Conservation (phyloP, 306 rosid genomes). For the Castanea sativa region DNA sequence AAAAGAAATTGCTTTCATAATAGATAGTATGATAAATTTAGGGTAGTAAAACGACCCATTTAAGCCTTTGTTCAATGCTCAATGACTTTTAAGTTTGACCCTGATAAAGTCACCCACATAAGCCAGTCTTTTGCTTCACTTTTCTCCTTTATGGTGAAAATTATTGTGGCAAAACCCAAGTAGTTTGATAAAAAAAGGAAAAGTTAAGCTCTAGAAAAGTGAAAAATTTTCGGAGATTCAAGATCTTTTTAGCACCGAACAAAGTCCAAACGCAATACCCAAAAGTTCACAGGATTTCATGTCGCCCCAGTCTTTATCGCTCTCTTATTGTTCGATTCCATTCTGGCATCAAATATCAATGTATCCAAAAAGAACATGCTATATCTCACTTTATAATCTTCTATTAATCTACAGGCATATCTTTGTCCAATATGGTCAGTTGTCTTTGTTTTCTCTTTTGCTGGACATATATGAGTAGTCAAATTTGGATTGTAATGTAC, state of each 20-base stretch:
- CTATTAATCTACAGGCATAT: neutral
- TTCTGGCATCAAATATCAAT: constrained; percentile 7
- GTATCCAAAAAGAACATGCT: constrained; percentile 20
- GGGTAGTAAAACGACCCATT: constrained; percentile 30
- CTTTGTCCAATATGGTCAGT: neutral
- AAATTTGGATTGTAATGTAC: neutral
- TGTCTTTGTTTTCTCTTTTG: neutral
- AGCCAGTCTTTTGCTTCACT: constrained; percentile 64
- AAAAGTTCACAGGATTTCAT: constrained; percentile 46
- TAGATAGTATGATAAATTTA: constrained; percentile 21
- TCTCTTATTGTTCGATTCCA: constrained; percentile 1
- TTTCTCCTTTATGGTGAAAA: constrained; percentile 42
- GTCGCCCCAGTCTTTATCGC: constrained; percentile 16
- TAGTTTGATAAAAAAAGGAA: constrained; percentile 29
- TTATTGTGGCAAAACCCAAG: constrained; percentile 35
- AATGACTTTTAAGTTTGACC: constrained; percentile 66
- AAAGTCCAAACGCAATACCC: constrained; percentile 34
- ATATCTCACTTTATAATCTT: neutral
- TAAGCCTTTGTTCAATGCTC: constrained; percentile 20
- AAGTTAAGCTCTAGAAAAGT: constrained; percentile 30
- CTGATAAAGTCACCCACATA: constrained; percentile 49
- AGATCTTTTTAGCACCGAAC: constrained; percentile 51
- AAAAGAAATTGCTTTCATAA: no score
- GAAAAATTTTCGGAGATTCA: constrained; percentile 43
- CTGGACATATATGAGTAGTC: neutral